Evolutionary conservation across 768 basidiomycete species (phyloP).

Genomic region (Coprinopsis marcescibilis): DNA sequence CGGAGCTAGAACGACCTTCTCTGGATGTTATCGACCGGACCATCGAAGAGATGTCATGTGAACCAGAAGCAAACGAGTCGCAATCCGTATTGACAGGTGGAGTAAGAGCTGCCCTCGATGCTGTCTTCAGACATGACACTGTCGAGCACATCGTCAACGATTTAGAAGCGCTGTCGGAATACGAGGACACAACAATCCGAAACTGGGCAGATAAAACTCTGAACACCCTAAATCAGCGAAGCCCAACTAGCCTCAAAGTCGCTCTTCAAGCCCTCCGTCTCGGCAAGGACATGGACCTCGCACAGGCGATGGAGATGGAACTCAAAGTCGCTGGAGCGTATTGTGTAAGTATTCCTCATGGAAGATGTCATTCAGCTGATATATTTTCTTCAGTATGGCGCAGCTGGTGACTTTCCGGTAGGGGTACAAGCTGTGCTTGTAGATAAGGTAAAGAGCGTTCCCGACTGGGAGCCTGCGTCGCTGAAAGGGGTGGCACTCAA

Average conservation of each 20-base stretch:
- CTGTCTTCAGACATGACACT: constrained; percentile 64
- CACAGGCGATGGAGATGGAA: constrained; percentile 76
- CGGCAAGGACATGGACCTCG: constrained; percentile 59
- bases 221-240: constrained; percentile 55
- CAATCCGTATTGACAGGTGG: constrained; percentile 49
- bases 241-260: constrained; percentile 91
- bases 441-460: constrained; percentile 40
- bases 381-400: constrained; percentile 49
- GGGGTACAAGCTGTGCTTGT: constrained; percentile 71
- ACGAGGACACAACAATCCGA: constrained; percentile 41
- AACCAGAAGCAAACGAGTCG: constrained; percentile 53
- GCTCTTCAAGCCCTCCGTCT: constrained; percentile 73
- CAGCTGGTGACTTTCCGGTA: constrained; percentile 75
- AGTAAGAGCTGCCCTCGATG: constrained; percentile 73
- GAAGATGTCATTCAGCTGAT: constrained; percentile 13
- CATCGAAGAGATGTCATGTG: constrained; percentile 70
- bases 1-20: constrained; percentile 45
- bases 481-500: constrained; percentile 55
- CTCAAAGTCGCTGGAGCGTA: constrained; percentile 84
- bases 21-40: constrained; percentile 40
- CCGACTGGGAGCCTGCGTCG: constrained; percentile 67
- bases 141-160: constrained; percentile 65
- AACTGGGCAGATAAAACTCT: constrained; percentile 75
- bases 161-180: constrained; percentile 38
- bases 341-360: constrained; percentile 55